Evolutionary conservation across 495 filamentous ascomycete species (phyloP), one percentile per base, ranked within the genome.

Genomic region (Penicillium waksmanii): DNA sequence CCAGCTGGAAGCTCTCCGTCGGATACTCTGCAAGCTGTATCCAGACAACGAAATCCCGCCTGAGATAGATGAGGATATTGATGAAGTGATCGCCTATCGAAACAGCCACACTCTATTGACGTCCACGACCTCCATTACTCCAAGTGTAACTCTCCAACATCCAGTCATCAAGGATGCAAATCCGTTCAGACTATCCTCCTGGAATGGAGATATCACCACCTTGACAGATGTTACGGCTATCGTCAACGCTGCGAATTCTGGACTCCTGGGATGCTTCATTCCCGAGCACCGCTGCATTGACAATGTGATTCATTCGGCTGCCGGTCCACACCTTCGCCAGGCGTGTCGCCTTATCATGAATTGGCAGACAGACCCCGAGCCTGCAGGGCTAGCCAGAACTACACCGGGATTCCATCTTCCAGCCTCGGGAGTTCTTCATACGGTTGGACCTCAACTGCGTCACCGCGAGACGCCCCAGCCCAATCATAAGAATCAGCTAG

Each of bases 251-350:
- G 65, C 67, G 8, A 70, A 70, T 19, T 38, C 62, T 18, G 31
- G 60, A 13, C 60, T 67, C 0, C 54, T 64, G 25, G 67, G 67
- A 4, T 70, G 67, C 25, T 70, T 67, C 58, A 57, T 35, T 6
- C 67, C 67, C 8, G 49, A 56, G 3, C 67, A 70, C 23, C 65
- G 58, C n/a, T 70, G 67, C 51, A 70, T 70, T 44, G 67, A 70
- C 48, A 70, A 67, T 60, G 61, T 67, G 21, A 70, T 70, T 36
- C 67, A 70, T 49, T 58, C 65, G 1, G 57, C 60, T 23, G 67
- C 62, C 1, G 67, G 67, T 13, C 67, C 67, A n/a, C 62, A 62
- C 2, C 60, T 70, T 11, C 62, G 67, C 9, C 57, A 67, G 31
- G 65, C 65, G 0, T 70, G 67, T 34, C 48, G 58, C 51, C 12